Evolutionary conservation across 352 stramenopile species (phyloP), one percentile per base, ranked within the genome.

Genomic region (Phytophthora citricola): DNA sequence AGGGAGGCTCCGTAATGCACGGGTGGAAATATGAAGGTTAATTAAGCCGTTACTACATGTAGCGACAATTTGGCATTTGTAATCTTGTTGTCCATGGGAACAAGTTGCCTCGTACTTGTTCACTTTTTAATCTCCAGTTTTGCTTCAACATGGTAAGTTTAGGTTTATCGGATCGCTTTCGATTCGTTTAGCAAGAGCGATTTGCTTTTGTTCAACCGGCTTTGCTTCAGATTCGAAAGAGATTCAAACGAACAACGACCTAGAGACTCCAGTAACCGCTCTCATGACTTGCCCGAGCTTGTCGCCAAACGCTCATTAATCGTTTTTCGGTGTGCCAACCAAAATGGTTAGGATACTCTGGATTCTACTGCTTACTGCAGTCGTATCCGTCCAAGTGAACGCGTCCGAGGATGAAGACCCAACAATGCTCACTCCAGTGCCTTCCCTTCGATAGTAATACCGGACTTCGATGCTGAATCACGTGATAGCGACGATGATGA

Each of bases 151-250:
- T 32, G 29, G 6, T 32, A 10, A 40, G 15, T 7, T 48, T 55
- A 10, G 39, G 15, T 7, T 48, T 55, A 44, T 44, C 34, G 31
- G 8, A 36, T 14, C 22, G 43, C 29, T 48, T 48, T 32, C 41
- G 26, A 49, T 29, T 22, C n/a, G 15, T n/a, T 63, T 44, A 26
- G 9, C 11, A 24, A 45, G 29, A 31, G 43, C 22, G 55, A 63
- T 63, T 63, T 63, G 55, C 20, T 14, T 22, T 48, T 43, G 11
- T 58, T 59, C 44, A 66, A 50, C 17, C 32, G 40, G 32, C 40
- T 66, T 66, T 66, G 58, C 58, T 59, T 22, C 31, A 66, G 58
- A 66, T 61, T 66, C 49, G 45, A 63, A 43, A 12, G 45, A 64
- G 55, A 64, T 64, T 64, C 56, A 62, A 14, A 36, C 31, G 31